These are phyloP conservation scores for Spongospora subterranea DNA, from an alignment of 208 protist genomes.

Conservation along the genomic window DNA sequence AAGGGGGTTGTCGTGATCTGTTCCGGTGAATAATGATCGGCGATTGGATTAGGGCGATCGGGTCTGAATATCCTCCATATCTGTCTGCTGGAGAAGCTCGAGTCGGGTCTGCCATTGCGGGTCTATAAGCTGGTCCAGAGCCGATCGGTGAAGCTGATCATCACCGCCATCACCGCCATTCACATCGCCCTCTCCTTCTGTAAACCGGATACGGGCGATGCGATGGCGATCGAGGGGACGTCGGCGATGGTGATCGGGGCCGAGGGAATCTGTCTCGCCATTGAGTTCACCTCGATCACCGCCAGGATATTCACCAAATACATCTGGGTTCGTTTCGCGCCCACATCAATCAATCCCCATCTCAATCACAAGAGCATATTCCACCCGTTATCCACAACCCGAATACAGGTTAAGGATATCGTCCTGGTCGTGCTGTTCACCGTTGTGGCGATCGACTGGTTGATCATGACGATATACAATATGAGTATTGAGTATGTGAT, in stretches of 20 bases:
- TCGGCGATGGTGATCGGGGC: background rate
- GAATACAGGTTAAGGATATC: conserved; percentile 11
- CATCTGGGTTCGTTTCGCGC: background rate
- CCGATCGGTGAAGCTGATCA: background rate
- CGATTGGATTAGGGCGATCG: background rate
- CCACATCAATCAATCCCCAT: background rate
- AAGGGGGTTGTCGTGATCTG: background rate
- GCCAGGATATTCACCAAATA: background rate
- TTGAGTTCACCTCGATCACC: background rate
- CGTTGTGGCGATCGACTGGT: background rate
- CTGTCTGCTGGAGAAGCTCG: background rate
- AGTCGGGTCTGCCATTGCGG: background rate
- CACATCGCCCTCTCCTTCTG: background rate
- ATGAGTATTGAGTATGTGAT: background rate
- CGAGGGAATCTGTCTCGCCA: background rate
- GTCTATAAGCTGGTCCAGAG: background rate
- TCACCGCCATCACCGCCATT: background rate
- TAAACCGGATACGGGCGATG: background rate
- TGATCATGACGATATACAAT: background rate
- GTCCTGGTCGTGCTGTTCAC: background rate
- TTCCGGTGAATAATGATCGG: background rate
- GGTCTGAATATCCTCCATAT: background rate
- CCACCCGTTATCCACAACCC: background rate
- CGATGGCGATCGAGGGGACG: background rate
- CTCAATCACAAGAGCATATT: background rate